Conservation (phyloP, 805 yeast genomes). For the Hanseniaspora hatyaiensis region DNA sequence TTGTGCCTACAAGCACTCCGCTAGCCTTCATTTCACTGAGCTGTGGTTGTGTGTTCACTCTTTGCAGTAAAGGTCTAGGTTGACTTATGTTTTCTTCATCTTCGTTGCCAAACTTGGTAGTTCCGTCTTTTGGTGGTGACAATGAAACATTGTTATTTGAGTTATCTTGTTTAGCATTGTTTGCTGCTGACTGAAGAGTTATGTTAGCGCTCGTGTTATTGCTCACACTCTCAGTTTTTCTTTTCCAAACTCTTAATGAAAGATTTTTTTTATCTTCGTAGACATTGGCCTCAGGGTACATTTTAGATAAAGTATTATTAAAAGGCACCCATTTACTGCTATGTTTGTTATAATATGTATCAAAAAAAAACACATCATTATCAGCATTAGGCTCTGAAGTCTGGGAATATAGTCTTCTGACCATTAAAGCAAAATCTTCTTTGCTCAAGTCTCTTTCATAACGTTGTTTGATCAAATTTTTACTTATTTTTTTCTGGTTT, state of each 20-base stretch:
- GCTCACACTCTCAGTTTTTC: neutral
- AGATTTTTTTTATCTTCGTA: slow-evolving; percentile 5
- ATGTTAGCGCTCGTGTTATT: neutral
- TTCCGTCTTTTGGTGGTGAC: slow-evolving; percentile 2
- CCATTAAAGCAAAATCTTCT: slow-evolving; percentile 26
- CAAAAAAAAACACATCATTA: slow-evolving; percentile 7
- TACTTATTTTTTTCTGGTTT: slow-evolving; percentile 24
- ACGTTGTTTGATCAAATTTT: slow-evolving; percentile 26
- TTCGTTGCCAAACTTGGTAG: slow-evolving; percentile 3
- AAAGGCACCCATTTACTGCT: slow-evolving; percentile 1
- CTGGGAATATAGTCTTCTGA: slow-evolving; percentile 27
- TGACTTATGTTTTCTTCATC: slow-evolving; percentile 1
- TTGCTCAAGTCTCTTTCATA: slow-evolving; percentile 27
- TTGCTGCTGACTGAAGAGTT: neutral
- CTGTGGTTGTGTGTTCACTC: slow-evolving; percentile 1
- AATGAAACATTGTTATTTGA: neutral
- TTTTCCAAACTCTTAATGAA: neutral
- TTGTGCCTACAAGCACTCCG: slow-evolving; percentile 25
- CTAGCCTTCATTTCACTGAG: slow-evolving; percentile 31
- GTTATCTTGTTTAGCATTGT: neutral
- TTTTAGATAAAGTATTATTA: slow-evolving; percentile 3
- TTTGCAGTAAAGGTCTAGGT: neutral
- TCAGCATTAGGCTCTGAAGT: slow-evolving; percentile 23
- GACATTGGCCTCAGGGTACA: neutral
- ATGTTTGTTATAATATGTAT: neutral